Evolutionary conservation across 2,329 filamentous ascomycete species (phyloP).

Genomic region (Talaromyces piceae): DNA sequence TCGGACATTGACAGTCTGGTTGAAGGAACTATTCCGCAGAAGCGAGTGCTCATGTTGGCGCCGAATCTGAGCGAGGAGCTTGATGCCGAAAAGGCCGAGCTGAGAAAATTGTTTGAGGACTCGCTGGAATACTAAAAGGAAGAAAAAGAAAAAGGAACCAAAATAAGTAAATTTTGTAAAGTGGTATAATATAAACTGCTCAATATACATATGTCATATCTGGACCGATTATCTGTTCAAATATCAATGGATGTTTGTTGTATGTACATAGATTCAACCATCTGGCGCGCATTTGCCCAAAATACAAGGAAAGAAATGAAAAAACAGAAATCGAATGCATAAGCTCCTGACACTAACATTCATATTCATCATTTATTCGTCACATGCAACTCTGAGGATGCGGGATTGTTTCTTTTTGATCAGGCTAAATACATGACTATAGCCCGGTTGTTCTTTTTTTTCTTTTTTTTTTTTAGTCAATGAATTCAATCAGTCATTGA

Average conservation of each 20-base stretch:
- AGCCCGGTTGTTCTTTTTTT: no score
- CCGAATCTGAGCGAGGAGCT: conserved; percentile 68
- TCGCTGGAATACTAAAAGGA: conserved; percentile 45
- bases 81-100: conserved; percentile 62
- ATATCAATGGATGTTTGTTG: conserved; percentile 8
- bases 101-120: conserved; percentile 61
- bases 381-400: no score
- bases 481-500: background rate
- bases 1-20: conserved; percentile 76
- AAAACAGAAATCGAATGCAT: background rate
- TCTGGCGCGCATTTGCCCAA: background rate
- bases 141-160: background rate
- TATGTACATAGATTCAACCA: conserved; percentile 14
- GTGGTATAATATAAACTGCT: no score
- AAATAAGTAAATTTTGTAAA: background rate
- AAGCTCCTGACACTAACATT: background rate
- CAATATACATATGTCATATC: background rate
- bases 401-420: no score
- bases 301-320: background rate
- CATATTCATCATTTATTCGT: background rate
- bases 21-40: conserved; percentile 90
- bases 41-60: conserved; percentile 82
- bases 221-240: background rate
- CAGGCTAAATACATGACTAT: no score
- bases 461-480: background rate